A percentile compares a stretch with the other conserved stretches of the same genome.
phyloP scores from a whole-genome alignment of 768 basidiomycete genomes.

The Suillus ampliporus region DNA sequence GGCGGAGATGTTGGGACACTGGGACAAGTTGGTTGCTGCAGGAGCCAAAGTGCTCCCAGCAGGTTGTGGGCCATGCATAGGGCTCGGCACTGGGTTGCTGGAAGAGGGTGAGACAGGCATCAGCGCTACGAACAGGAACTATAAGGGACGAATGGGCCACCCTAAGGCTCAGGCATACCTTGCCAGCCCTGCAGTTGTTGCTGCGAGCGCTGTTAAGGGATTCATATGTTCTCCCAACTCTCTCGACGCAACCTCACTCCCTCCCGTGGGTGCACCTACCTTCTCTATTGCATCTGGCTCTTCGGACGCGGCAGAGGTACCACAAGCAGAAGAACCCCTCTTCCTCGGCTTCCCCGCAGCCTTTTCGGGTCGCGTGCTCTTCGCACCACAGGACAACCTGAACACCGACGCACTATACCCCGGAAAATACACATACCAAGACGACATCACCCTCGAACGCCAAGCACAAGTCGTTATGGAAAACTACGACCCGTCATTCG shows the following conservation, averaged over 20 bases:
- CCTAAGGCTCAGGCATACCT: constrained; percentile 96
- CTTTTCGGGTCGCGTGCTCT: constrained; percentile 88
- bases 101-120: constrained; percentile 97
- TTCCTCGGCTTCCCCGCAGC: constrained; percentile 81
- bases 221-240: constrained; percentile 86
- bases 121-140: constrained; percentile 98
- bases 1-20: constrained; percentile 83
- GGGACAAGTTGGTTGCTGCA: constrained; percentile 83
- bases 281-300: constrained; percentile 55
- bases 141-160: constrained; percentile 98
- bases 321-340: constrained; percentile 59
- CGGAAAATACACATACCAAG: constrained; percentile 98
- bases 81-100: constrained; percentile 88
- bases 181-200: constrained; percentile 95
- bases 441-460: constrained; percentile 93
- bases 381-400: constrained; percentile 94
- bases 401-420: constrained; percentile 99
- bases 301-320: constrained; percentile 33
- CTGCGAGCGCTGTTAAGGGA: constrained; percentile 92
- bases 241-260: constrained; percentile 57
- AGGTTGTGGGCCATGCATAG: constrained; percentile 98
- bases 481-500: constrained; percentile 94
- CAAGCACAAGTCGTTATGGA: constrained; percentile 99
- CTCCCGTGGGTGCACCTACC: constrained; percentile 55
- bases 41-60: constrained; percentile 94